Base-by-base conservation (phyloP, 2,329 filamentous ascomycete genomes). In the Ophiocordyceps robertsii region DNA sequence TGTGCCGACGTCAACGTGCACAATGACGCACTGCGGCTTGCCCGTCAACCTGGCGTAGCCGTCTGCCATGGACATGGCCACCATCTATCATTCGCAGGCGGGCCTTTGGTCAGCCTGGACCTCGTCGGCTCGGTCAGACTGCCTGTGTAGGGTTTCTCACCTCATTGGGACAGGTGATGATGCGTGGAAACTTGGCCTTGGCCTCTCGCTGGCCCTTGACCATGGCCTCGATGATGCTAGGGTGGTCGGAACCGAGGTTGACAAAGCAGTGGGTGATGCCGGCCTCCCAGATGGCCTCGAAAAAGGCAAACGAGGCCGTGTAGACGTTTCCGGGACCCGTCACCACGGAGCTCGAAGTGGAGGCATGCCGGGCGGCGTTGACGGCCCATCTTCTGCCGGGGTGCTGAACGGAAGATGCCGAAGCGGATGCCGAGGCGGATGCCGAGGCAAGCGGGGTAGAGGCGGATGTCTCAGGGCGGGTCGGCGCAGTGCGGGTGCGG, bases 31-130 rank as follows among this genome's bases (percentile, higher is more conserved):
- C 61, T 89, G 84, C 0, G 83, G 81, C 50, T 82, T 75, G 42
- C 76, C 75, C 6, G 80, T 85, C 32, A 84, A 60, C 29, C 82
- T 73, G 32, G 84, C 83, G 54, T 84, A 88, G 41, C 84, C 84
- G 58, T 90, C 84, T 13, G 84, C 84, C 80, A 87, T 85, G 45
- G 83, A 89, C 53, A 90, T 73, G 24, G 84, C 84, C 7, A 89
- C 84, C 83, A 89, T 89, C 78, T 86, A 47, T 11, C 3, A 1
- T 13, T 10, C 27, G 21, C 38, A 39, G 37, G 13, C 4, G 4
- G 10, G 24, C 24, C 24, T 27, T 6, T 27, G 14, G 21, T 29
- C 12, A 21, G 21, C 11, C 11, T 12, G 11, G 17, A 4, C 6
- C 7, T 6, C 7, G 24, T 9, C 29, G 47, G 1, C n/a, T 2